These are phyloP conservation scores for Penicillium riverlandense DNA, from an alignment of 495 filamentous ascomycete genomes.

Conservation along the genomic window DNA sequence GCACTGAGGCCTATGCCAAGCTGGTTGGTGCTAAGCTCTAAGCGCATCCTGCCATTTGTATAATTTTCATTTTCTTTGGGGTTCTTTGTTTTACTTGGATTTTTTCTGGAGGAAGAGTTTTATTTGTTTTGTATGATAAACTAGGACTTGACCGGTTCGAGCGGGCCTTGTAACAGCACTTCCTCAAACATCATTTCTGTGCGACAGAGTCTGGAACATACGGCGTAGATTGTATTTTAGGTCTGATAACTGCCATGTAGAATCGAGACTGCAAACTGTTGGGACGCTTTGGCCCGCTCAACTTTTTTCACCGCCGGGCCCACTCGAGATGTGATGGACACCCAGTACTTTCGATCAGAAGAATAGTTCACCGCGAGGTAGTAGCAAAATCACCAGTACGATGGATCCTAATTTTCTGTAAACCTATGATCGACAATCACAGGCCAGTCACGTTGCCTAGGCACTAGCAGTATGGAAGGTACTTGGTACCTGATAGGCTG, in stretches of 20 bases:
- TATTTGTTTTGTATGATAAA: constrained; percentile 41
- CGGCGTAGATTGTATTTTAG: constrained; percentile 8
- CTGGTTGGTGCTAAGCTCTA: constrained; percentile 87
- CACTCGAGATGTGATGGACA: constrained; percentile 1
- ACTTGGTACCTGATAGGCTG: constrained; percentile 20
- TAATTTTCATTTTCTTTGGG: constrained; percentile 7
- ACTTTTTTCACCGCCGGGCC: constrained; percentile 16
- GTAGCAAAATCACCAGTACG: background rate
- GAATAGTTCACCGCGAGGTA: background rate
- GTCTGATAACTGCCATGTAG: constrained; percentile 21
- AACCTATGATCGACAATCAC: no score
- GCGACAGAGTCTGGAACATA: background rate
- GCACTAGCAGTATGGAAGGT: constrained; percentile 16
- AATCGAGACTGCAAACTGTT: constrained; percentile 22
- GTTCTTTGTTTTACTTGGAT: constrained; percentile 19
- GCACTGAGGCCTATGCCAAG: constrained; percentile 93
- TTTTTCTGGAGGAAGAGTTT: constrained; percentile 27
- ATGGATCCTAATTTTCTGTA: no score
- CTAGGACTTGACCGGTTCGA: constrained; percentile 34
- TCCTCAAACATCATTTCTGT: constrained; percentile 16
- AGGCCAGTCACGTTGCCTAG: background rate
- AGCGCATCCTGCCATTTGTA: constrained; percentile 19
- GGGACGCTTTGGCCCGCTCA: constrained; percentile 12
- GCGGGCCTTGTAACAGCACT: constrained; percentile 43
- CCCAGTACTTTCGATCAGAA: background rate